Base-by-base conservation (phyloP, 2,329 filamentous ascomycete genomes). In the Aureobasidium sp. region DNA sequence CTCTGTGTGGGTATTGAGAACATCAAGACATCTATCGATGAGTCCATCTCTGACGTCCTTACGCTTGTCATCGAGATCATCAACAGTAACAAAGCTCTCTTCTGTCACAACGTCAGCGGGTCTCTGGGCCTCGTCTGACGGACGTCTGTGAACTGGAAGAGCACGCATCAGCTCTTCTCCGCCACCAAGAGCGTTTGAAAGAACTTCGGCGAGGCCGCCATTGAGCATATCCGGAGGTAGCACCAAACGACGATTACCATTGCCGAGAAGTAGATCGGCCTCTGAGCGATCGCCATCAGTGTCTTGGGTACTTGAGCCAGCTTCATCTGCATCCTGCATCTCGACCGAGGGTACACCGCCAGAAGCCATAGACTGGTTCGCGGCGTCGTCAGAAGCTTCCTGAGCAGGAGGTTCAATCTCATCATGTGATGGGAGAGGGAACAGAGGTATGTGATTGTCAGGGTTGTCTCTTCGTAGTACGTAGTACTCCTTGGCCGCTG, bases 11-110 rank as follows among this genome's bases (percentile, higher is more conserved):
- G 88, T 87, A 71, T 93, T 89, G 59, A 99, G 86, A 37, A 97
- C 86, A 68, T 97, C 92, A 27, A 99, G 79, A 66, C 90, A 96
- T 62, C 91, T 88, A 68, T 97, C 92, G 63, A 97, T 92, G 60
- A 97, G 76, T 61, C 90, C 87, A 25, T 84, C 80, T 42, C 90
- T 85, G 44, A 97, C 79, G n/a, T 80, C 82, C 5, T 82, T 80
- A 49, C 94, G 86, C 72, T 90, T 83, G 37, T 83, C 82, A 64
- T 96, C 90, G 7, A 99, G 79, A 66, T 91, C 88, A 62, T 97
- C 90, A 62, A 91, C 81, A 0, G 89, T 88, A 36, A 85, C 73
- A 58, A 74, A 72, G 3, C 62, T 61, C 61, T 76, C 73, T 48
- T 75, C 75, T 6, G 67, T 71, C 21, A 47, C 50, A 55, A 61